Percentiles rank a stretch among this genome's conserved stretches.
phyloP scores from a whole-genome alignment of 1,284 basidiomycete genomes.

The Psilocybe mexicana region DNA sequence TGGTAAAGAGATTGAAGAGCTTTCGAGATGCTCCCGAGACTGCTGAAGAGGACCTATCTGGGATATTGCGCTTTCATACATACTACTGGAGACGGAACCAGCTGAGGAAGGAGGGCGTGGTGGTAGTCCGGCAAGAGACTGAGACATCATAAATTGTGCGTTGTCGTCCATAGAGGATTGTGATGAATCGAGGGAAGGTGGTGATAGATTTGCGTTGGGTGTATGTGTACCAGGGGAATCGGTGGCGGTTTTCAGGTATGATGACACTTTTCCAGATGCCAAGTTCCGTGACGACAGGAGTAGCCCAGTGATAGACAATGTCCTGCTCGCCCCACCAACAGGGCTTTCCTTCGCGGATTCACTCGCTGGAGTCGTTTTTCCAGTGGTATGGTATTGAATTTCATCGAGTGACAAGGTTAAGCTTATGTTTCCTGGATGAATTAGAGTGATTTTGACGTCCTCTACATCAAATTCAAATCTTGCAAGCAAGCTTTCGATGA shows the following conservation, averaged over 20 bases:
- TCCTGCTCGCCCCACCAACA: constrained; percentile 40
- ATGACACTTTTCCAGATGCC: constrained; percentile 18
- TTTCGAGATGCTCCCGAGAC: background rate
- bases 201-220: constrained; percentile 17
- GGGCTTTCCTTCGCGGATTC: background rate
- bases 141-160: constrained; percentile 67
- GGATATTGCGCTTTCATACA: constrained; percentile 77
- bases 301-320: constrained; percentile 52
- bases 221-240: constrained; percentile 8
- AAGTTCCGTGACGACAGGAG: constrained; percentile 42
- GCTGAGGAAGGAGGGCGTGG: constrained; percentile 44
- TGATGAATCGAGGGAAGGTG: constrained; percentile 38
- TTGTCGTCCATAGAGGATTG: constrained; percentile 62
- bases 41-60: constrained; percentile 24
- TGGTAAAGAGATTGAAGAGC: background rate
- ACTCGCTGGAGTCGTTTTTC: constrained; percentile 3
- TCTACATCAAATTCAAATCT: constrained; percentile 78
- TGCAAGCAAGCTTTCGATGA: constrained; percentile 83
- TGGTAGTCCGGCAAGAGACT: constrained; percentile 65
- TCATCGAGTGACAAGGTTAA: constrained; percentile 60
- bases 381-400: constrained; percentile 46
- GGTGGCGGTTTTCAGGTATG: background rate
- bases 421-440: constrained; percentile 62
- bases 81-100: constrained; percentile 50
- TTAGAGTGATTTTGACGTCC: constrained; percentile 66